Evolutionary conservation across 2,329 filamentous ascomycete genomes (phyloP), one percentile per base, ranked within the genome.

Genomic region (Chalara sp.): DNA sequence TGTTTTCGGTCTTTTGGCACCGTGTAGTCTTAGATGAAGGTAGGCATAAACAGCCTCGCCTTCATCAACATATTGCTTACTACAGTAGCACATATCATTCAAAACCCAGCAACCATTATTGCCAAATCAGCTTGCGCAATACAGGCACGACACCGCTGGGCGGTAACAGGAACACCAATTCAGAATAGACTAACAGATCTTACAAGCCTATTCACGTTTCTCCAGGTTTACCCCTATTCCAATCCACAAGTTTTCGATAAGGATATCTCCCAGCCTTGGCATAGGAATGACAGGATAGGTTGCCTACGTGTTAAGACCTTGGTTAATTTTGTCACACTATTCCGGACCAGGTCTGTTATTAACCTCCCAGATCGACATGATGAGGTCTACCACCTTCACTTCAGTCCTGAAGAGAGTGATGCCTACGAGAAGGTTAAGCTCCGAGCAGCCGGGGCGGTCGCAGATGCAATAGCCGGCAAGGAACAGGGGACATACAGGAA

Each of bases 81-180:
- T 30, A 3, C 3, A 12, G 8, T 30, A 51, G 49, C 49, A 10
- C 50, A 52, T n/a, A 46, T 42, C 7, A 48, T 52, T 28, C 50
- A 44, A 21, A 52, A 48, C 28, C 12, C 40, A 28, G 32, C 21
- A 5, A 35, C 46, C n/a, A 21, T 6, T n/a, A 71, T 67, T 56
- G 61, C 68, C 29, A 62, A 58, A 46, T 70, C 70, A 1, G 58
- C 70, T 0, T 72, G 65, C 32, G 61, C 61, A 2, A 60, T 78
- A 0, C 53, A 68, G 0, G 61, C 68, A 0, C 50, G 61, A 5
- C 13, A 60, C 1, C 65, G 74, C 6, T 77, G 73, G 74, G 70
- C 68, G 1, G 67, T 77, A 0, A 76, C 72, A 0, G 73, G 73
- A 0, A 77, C 74, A 0, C 74, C 74, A 0, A 70, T 78, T 1